Evolutionary conservation across 169 alveolate genomes (phyloP).

Genomic region (Blepharisma undulans): DNA sequence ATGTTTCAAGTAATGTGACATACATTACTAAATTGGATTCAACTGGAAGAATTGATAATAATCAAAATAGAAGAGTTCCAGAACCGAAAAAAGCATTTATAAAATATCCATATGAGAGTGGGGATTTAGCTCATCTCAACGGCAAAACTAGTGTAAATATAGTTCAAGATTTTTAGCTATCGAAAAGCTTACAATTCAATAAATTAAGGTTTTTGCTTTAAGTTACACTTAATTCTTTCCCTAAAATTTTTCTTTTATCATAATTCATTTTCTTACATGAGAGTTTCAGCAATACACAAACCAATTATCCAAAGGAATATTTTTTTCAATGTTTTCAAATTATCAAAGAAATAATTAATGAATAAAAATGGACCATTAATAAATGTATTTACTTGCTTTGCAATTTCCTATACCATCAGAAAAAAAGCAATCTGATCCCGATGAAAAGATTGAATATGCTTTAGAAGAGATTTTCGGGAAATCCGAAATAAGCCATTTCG

Average conservation of each 20-base stretch:
- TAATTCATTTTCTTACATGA: too few species aligned
- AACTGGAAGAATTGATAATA: neutral
- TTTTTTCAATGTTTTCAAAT: too few species aligned
- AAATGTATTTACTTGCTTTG: neutral
- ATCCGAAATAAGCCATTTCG: neutral
- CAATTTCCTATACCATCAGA: conserved; percentile 14
- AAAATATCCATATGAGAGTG: neutral
- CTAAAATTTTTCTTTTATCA: too few species aligned
- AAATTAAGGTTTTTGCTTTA: too few species aligned
- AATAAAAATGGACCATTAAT: neutral
- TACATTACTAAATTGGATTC: neutral
- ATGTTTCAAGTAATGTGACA: neutral
- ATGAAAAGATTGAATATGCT: neutral
- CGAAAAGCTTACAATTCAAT: neutral
- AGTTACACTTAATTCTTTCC: too few species aligned
- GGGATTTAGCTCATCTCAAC: neutral
- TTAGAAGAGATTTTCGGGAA: conserved; percentile 18
- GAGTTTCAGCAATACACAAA: too few species aligned
- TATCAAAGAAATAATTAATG: neutral
- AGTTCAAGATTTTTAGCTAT: neutral
- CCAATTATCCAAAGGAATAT: neutral
- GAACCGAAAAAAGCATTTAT: neutral
- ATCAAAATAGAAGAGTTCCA: neutral
- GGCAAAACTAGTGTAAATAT: neutral
- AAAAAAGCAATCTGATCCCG: neutral